phyloP scores from a whole-genome alignment of 208 protist genomes.

The Strigomonas culicis region DNA sequence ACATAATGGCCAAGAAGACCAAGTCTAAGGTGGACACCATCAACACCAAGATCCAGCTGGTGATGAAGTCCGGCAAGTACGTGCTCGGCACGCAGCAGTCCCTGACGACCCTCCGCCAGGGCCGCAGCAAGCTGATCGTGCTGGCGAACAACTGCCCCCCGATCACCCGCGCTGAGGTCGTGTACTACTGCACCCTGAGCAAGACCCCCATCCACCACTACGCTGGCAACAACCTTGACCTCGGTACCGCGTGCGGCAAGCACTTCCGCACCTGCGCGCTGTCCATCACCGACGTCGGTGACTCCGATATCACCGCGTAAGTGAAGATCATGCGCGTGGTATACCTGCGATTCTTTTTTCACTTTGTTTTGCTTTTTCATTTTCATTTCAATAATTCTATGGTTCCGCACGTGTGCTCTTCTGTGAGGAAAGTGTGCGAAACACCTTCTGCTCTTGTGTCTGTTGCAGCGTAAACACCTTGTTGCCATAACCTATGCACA shows the following conservation, averaged over 20 bases:
- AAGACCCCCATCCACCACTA: constrained; percentile 99
- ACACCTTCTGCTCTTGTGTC: no score
- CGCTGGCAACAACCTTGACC: constrained; percentile 97
- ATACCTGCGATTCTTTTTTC: constrained; percentile 7
- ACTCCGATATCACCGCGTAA: constrained; percentile 93
- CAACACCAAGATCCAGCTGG: constrained; percentile 98
- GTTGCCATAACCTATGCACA: no score
- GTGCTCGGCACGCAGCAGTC: constrained; percentile 97
- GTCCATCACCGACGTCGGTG: constrained; percentile 97
- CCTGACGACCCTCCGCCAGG: constrained; percentile 96
- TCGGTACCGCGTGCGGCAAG: constrained; percentile 99
- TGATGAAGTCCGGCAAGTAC: constrained; percentile 99
- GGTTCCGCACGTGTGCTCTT: constrained; percentile 10
- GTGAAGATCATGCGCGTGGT: background rate
- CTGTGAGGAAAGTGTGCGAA: no score
- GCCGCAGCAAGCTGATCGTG: constrained; percentile 95
- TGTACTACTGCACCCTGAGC: constrained; percentile 99
- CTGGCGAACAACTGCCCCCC: constrained; percentile 99
- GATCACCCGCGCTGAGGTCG: constrained; percentile 98
- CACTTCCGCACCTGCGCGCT: constrained; percentile 97
- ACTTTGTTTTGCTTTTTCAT: constrained; percentile 14
- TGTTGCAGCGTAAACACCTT: no score
- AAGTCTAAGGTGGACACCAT: constrained; percentile 98
- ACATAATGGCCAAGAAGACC: constrained; percentile 90
- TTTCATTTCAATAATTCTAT: background rate